Conservation (phyloP, 176 grass and related monocot genomes). For the Oryza officinalis region DNA sequence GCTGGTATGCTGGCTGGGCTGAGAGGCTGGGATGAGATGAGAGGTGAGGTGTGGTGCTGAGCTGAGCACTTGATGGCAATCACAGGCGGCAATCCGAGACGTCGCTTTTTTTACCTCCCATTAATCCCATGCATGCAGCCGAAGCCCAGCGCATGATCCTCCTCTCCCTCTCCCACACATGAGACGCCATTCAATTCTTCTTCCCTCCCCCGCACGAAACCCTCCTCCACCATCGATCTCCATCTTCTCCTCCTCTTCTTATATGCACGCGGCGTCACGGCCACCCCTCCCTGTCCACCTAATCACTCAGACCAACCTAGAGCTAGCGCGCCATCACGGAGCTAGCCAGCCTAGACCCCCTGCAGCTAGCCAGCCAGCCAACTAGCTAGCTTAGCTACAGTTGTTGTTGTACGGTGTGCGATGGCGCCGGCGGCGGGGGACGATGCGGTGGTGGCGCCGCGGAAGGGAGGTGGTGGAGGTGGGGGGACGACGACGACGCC, state of each 20-base stretch:
- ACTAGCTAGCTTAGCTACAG: neutral
- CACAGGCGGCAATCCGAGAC: constrained; percentile 80
- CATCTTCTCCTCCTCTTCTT: constrained; percentile 15
- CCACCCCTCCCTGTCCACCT: constrained; percentile 19
- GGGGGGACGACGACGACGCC: neutral
- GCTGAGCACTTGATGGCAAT: constrained; percentile 75
- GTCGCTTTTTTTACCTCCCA: constrained; percentile 72
- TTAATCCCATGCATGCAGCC: constrained; percentile 84
- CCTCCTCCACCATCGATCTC: constrained; percentile 53
- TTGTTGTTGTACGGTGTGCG: neutral
- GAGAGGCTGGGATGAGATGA: neutral
- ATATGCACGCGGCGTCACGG: constrained; percentile 33
- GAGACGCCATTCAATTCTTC: constrained; percentile 59
- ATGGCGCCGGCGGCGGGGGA: constrained; percentile 18
- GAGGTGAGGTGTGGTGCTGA: neutral
- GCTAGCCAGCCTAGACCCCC: neutral
- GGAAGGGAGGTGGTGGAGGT: constrained; percentile 11
- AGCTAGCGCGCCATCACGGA: neutral
- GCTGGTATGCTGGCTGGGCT: neutral
- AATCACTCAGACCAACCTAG: constrained; percentile 21
- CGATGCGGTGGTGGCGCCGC: constrained; percentile 20
- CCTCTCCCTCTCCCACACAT: constrained; percentile 23
- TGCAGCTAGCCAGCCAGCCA: neutral
- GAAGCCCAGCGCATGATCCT: constrained; percentile 36
- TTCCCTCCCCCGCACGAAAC: constrained; percentile 83